Evolutionary conservation across 1,284 basidiomycete genomes (phyloP).

Genomic region (Moniliella sp.): DNA sequence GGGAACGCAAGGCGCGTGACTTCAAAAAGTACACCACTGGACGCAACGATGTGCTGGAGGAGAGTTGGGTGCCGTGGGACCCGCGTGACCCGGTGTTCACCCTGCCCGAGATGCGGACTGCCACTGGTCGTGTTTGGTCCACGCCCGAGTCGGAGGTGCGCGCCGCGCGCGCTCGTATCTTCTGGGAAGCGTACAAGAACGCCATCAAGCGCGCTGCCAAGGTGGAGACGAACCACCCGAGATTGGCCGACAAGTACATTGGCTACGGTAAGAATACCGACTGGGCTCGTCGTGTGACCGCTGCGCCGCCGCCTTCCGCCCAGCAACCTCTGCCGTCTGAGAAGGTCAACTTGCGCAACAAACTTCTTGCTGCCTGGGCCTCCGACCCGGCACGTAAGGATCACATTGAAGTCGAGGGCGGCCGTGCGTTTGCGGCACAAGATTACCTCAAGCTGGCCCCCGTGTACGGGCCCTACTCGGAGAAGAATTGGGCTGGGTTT

Average conservation of each 20-base stretch:
- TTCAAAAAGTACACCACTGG: neutral
- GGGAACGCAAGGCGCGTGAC: conserved; percentile 5
- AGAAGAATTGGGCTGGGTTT: conserved; percentile 16
- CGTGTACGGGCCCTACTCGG: conserved; percentile 16
- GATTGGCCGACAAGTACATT: conserved; percentile 3
- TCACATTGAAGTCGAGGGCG: conserved; percentile 12
- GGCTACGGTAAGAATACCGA: conserved; percentile 4
- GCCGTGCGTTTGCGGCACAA: conserved; percentile 17
- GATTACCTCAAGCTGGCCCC: conserved; percentile 29
- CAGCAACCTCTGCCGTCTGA: conserved; percentile 23
- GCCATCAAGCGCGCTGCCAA: conserved; percentile 1
- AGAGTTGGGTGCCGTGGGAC: conserved; percentile 26
- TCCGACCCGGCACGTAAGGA: conserved; percentile 6
- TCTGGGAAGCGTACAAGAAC: conserved; percentile 2
- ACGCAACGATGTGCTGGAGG: conserved; percentile 10
- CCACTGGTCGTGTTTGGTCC: neutral
- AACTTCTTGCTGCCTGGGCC: conserved; percentile 13
- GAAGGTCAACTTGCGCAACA: conserved; percentile 6
- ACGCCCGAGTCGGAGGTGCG: conserved; percentile 10
- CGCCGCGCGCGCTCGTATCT: conserved; percentile 8
- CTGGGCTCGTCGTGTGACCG: neutral
- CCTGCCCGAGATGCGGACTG: conserved; percentile 3
- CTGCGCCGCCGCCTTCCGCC: conserved; percentile 21
- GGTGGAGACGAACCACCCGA: conserved; percentile 3
- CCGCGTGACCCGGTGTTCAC: conserved; percentile 24